Percentiles rank a stretch among this genome's conserved stretches.
These are phyloP conservation scores for Onygenales sp. DNA, from an alignment of 2,329 filamentous ascomycete genomes.

Conservation along the genomic window DNA sequence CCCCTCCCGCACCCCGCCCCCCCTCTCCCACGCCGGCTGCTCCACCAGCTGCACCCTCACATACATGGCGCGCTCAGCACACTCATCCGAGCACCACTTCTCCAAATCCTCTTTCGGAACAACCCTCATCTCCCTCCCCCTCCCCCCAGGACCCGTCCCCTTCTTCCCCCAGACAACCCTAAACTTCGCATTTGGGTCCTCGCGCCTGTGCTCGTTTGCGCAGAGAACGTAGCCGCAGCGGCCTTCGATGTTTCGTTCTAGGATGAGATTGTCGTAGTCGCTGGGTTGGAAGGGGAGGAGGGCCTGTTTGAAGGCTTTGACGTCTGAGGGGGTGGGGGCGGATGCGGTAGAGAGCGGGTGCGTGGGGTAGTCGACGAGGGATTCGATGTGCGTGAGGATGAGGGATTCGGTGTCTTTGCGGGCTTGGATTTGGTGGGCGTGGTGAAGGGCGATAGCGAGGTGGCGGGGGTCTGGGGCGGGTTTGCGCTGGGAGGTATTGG, in stretches of 20 bases:
- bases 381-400: constrained; percentile 63
- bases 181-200: constrained; percentile 53
- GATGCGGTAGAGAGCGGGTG: constrained; percentile 41
- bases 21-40: constrained; percentile 75
- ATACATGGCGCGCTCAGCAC: constrained; percentile 71
- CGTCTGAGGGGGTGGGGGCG: constrained; percentile 51
- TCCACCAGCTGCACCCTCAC: constrained; percentile 82
- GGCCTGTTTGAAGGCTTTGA: constrained; percentile 53
- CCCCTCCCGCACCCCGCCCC: constrained; percentile 45
- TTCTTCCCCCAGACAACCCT: constrained; percentile 53
- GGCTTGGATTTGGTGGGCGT: constrained; percentile 72
- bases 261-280: constrained; percentile 82
- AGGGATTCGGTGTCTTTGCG: constrained; percentile 67
- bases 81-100: constrained; percentile 77
- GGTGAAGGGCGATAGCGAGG: constrained; percentile 61
- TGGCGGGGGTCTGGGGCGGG: constrained; percentile 36
- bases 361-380: constrained; percentile 57
- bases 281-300: constrained; percentile 69
- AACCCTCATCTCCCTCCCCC: constrained; percentile 51
- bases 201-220: constrained; percentile 49
- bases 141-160: constrained; percentile 34
- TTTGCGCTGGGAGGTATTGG: constrained; percentile 28
- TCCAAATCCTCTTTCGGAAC: constrained; percentile 64
- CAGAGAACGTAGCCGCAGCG: constrained; percentile 82
- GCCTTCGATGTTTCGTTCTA: constrained; percentile 76